phyloP scores from a whole-genome alignment of 2,329 filamentous ascomycete genomes.

The Penicillium sp. region DNA sequence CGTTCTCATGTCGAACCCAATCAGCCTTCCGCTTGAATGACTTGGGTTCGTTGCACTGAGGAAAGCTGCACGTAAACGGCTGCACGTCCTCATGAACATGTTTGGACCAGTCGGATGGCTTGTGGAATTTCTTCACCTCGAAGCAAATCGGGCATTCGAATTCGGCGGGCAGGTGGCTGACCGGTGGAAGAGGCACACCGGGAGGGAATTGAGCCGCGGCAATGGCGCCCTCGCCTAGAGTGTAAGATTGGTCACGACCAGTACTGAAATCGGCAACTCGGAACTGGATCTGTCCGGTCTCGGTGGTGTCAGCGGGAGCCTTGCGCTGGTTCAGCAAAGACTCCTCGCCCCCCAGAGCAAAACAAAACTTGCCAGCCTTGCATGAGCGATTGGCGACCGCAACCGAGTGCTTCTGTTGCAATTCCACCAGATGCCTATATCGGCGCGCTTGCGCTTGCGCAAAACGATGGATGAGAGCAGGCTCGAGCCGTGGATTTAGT shows the following conservation, averaged over 20 bases:
- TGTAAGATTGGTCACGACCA: slow-evolving; percentile 65
- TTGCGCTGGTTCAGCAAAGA: slow-evolving; percentile 58
- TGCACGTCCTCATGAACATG: slow-evolving; percentile 93
- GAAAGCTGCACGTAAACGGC: slow-evolving; percentile 90
- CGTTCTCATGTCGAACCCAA: slow-evolving; percentile 92
- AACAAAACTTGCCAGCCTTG: slow-evolving; percentile 61
- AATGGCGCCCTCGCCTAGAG: slow-evolving; percentile 65
- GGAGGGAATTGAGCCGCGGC: slow-evolving; percentile 71
- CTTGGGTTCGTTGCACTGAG: slow-evolving; percentile 76
- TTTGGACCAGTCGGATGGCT: slow-evolving; percentile 95
- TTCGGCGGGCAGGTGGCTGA: slow-evolving; percentile 72
- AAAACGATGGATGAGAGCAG: slow-evolving; percentile 73
- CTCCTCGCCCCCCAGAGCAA: slow-evolving; percentile 65
- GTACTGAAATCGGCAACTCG: slow-evolving; percentile 55
- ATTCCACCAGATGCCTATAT: slow-evolving; percentile 72
- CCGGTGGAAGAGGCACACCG: slow-evolving; percentile 79
- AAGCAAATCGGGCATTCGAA: slow-evolving; percentile 91
- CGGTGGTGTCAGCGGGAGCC: slow-evolving; percentile 54
- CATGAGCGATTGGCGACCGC: slow-evolving; percentile 60
- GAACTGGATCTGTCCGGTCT: slow-evolving; percentile 55
- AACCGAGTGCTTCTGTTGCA: slow-evolving; percentile 67
- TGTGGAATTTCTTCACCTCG: slow-evolving; percentile 77
- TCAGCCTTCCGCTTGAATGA: slow-evolving; percentile 95
- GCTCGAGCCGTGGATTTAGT: slow-evolving; percentile 70
- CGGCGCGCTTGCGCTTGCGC: slow-evolving; percentile 75